Percentiles rank a stretch among this genome's conserved stretches.
Conservation (phyloP, 352 stramenopile genomes). For the Ochromonadaceae sp. region DNA sequence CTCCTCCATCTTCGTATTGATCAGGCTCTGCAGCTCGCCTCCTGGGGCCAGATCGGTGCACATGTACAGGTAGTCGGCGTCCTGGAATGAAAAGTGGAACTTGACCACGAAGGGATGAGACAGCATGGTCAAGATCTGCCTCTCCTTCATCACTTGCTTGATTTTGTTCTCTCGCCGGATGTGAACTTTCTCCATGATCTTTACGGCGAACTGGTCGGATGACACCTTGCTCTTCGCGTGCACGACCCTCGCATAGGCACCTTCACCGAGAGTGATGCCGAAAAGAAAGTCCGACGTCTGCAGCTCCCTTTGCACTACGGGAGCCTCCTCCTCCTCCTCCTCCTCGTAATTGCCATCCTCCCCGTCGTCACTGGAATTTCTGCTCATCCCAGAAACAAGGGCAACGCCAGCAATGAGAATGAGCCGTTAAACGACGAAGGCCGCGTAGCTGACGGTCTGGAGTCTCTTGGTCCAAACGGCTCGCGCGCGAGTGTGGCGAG, state of each 20-base stretch:
- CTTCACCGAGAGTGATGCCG: conserved; percentile 57
- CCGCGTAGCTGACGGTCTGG: too few relatives aligned
- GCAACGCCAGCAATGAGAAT: too few relatives aligned
- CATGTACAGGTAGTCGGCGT: conserved; percentile 62
- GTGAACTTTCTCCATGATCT: conserved; percentile 73
- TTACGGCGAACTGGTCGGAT: conserved; percentile 58
- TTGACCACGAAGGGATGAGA: conserved; percentile 57
- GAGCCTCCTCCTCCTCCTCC: too few relatives aligned
- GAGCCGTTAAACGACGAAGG: too few relatives aligned
- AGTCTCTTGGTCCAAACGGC: too few relatives aligned
- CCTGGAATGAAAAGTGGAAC: conserved; percentile 73
- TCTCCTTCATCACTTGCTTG: conserved; percentile 52
- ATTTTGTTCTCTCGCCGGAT: conserved; percentile 71
- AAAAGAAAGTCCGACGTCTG: conserved; percentile 62
- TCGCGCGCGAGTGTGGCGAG: too few relatives aligned
- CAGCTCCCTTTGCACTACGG: too few relatives aligned
- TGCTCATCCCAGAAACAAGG: too few relatives aligned
- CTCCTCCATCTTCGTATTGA: conserved; percentile 55
- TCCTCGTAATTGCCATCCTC: too few relatives aligned
- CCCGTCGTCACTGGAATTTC: too few relatives aligned
- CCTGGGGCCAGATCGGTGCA: conserved; percentile 62
- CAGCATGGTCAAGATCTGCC: conserved; percentile 65
- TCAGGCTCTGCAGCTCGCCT: conserved; percentile 54
- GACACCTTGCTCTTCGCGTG: conserved; percentile 61
- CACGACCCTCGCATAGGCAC: conserved; percentile 67